A percentile compares a stretch with the other conserved stretches of the same genome.
Conservation (phyloP, 129 eudicot species). For the Chrysanthemum makinoi region DNA sequence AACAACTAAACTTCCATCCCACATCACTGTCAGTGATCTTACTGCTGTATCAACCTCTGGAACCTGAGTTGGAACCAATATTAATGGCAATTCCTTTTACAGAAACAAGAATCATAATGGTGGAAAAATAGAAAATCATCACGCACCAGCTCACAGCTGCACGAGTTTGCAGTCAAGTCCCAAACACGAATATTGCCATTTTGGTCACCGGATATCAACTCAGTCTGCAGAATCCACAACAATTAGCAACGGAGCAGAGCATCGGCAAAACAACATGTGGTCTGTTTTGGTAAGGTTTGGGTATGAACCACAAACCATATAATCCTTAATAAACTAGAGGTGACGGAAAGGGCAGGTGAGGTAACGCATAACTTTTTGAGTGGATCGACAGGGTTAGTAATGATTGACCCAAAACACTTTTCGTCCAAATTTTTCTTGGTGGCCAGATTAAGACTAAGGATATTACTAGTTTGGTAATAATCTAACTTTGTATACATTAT, state of each 20-base stretch:
- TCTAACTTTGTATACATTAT: too few species aligned
- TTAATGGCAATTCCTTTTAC: neutral
- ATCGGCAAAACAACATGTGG: slow-evolving; percentile 6
- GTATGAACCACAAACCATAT: neutral
- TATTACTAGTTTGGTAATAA: too few species aligned
- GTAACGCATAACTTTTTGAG: too few species aligned
- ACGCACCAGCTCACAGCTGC: slow-evolving; percentile 97
- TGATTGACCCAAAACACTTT: too few species aligned
- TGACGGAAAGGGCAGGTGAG: too few species aligned
- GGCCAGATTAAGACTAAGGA: too few species aligned
- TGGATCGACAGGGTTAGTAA: too few species aligned
- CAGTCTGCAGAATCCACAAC: slow-evolving; percentile 52
- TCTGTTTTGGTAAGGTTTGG: neutral
- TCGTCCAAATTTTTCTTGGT: too few species aligned
- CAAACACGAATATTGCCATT: slow-evolving; percentile 98
- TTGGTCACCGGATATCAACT: slow-evolving; percentile 95
- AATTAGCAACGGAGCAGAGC: neutral
- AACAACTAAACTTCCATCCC: slow-evolving; percentile 97
- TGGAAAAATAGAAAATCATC: slow-evolving; percentile 9
- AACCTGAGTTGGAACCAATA: slow-evolving; percentile 44
- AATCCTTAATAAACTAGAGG: too few species aligned
- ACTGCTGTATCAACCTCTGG: slow-evolving; percentile 99
- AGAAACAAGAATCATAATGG: neutral
- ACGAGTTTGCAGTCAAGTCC: slow-evolving; percentile 98
- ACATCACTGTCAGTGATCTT: slow-evolving; percentile 92